Percentiles rank a stretch among this genome's conserved stretches.
Conservation (phyloP, 495 filamentous ascomycete genomes). For the Letharia lupina region DNA sequence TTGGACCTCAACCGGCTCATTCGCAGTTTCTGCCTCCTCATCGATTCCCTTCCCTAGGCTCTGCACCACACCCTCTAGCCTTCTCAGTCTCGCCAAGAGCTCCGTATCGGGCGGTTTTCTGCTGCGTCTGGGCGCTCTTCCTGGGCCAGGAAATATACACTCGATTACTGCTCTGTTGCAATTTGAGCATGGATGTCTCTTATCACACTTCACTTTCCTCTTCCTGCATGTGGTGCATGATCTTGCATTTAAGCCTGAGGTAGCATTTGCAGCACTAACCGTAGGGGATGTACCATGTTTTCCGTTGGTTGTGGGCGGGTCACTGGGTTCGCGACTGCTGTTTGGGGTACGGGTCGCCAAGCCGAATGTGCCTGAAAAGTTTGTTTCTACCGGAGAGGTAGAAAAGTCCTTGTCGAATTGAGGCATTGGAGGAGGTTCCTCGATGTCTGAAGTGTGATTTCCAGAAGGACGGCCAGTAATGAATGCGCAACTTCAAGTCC, state of each 20-base stretch:
- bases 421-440: neutral
- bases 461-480: neutral
- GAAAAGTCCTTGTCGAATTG: constrained; percentile 14
- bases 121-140: constrained; percentile 65
- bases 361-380: constrained; percentile 2
- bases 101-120: constrained; percentile 63
- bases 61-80: constrained; percentile 75
- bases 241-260: constrained; percentile 43
- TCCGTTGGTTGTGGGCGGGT: constrained; percentile 11
- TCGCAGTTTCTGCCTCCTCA: constrained; percentile 26
- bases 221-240: constrained; percentile 80
- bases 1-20: constrained; percentile 17
- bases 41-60: constrained; percentile 45
- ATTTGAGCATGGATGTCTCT: constrained; percentile 73
- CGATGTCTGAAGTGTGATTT: neutral
- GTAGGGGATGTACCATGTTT: constrained; percentile 5
- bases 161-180: constrained; percentile 69
- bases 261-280: constrained; percentile 3
- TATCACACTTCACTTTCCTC: constrained; percentile 84
- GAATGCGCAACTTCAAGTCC: neutral
- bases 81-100: constrained; percentile 65
- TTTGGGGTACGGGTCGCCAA: neutral
- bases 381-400: constrained; percentile 14
- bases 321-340: constrained; percentile 16
- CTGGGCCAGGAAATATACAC: constrained; percentile 77